Evolutionary conservation across 1,284 basidiomycete genomes (phyloP).

Genomic region (Termitomyces sp.): DNA sequence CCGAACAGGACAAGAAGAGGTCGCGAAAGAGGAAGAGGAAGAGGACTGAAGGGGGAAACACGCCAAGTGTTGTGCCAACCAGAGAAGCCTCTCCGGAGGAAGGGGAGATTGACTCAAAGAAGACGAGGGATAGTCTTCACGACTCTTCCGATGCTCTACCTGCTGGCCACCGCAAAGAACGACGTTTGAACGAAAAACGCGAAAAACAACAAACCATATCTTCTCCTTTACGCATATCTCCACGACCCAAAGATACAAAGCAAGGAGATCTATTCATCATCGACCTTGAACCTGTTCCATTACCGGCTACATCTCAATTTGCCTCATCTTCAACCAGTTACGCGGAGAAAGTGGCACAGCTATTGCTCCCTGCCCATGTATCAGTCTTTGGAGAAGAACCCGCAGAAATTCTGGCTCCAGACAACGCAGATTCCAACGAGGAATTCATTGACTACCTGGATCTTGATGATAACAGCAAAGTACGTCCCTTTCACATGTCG

Average conservation of each 20-base stretch:
- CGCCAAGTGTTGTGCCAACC: constrained; percentile 11
- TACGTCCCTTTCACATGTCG: constrained; percentile 24
- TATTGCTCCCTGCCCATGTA: constrained; percentile 65
- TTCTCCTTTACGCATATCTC: constrained; percentile 1
- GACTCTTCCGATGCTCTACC: neutral
- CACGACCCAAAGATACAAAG: constrained; percentile 6
- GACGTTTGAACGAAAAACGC: neutral
- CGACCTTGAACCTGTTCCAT: constrained; percentile 39
- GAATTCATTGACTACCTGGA: constrained; percentile 72
- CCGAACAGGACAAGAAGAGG: constrained; percentile 14
- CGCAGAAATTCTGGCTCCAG: constrained; percentile 41
- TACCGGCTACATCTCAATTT: constrained; percentile 20
- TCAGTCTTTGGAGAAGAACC: constrained; percentile 44
- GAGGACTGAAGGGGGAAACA: constrained; percentile 11
- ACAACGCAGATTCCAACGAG: constrained; percentile 38
- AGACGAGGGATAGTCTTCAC: neutral
- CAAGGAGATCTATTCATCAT: constrained; percentile 45
- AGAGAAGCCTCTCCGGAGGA: constrained; percentile 14
- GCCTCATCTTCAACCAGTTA: constrained; percentile 7
- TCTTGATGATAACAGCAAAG: constrained; percentile 55
- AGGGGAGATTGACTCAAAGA: constrained; percentile 10
- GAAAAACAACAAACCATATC: neutral
- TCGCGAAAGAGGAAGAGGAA: constrained; percentile 20
- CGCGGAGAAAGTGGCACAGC: constrained; percentile 15
- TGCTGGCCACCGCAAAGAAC: neutral